These are phyloP conservation scores for Entomortierella chlamydospora DNA, from an alignment of 192 early-diverging fungal species.

Conservation along the genomic window DNA sequence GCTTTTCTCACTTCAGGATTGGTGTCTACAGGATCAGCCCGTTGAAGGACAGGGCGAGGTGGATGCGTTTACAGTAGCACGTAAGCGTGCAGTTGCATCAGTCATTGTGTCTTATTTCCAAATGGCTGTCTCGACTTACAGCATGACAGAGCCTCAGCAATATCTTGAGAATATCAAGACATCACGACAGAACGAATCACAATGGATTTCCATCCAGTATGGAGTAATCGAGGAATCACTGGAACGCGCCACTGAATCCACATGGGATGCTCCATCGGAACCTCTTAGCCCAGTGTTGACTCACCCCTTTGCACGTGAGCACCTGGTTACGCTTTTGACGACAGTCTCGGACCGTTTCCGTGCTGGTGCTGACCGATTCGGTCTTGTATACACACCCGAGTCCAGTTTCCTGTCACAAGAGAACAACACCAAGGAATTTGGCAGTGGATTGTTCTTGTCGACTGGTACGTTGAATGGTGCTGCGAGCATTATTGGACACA, in stretches of 20 bases:
- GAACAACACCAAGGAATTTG: conserved; percentile 10
- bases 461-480: conserved; percentile 14
- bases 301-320: conserved; percentile 49
- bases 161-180: conserved; percentile 50
- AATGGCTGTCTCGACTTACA: conserved; percentile 28
- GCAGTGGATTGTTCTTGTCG: conserved; percentile 45
- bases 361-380: conserved; percentile 40
- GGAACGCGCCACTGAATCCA: not conserved
- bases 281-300: conserved; percentile 38
- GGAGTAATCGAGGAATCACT: conserved; percentile 21
- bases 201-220: conserved; percentile 38
- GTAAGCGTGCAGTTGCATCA: conserved; percentile 42
- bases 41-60: conserved; percentile 13
- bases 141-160: conserved; percentile 38
- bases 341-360: conserved; percentile 49
- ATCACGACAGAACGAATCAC: conserved; percentile 36
- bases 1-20: conserved; percentile 46
- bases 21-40: conserved; percentile 12
- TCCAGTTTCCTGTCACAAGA: conserved; percentile 10
- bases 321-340: conserved; percentile 41
- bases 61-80: not conserved
- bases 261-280: conserved; percentile 28
- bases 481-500: conserved; percentile 9
- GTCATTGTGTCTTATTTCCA: conserved; percentile 42
- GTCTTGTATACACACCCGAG: conserved; percentile 30